phyloP scores from a whole-genome alignment of 192 early-diverging fungal genomes.

The Coemansia sp. region DNA sequence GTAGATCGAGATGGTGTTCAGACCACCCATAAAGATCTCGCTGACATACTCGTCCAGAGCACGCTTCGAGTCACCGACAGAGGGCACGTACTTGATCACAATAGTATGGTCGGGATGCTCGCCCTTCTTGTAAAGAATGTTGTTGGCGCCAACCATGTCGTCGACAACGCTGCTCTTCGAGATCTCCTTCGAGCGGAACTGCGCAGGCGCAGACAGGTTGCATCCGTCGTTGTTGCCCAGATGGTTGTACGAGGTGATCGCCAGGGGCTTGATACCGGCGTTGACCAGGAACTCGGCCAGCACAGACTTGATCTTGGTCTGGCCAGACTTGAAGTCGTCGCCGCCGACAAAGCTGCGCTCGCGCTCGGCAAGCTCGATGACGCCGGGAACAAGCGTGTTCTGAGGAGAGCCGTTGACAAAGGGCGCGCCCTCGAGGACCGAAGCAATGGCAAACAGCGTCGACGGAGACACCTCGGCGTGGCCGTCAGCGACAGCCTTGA shows the following conservation, averaged over 20 bases:
- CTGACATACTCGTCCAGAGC: slow-evolving; percentile 97
- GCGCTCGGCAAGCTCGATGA: slow-evolving; percentile 83
- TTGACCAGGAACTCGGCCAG: slow-evolving; percentile 98
- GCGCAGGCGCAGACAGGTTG: slow-evolving; percentile 94
- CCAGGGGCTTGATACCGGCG: slow-evolving; percentile 96
- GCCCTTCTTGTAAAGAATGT: slow-evolving; percentile 81
- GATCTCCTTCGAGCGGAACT: slow-evolving; percentile 99
- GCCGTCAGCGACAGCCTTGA: slow-evolving; percentile 73
- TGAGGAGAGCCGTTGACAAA: slow-evolving; percentile 99
- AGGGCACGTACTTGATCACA: slow-evolving; percentile 98
- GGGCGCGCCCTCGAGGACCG: slow-evolving; percentile 90
- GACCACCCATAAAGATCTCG: slow-evolving; percentile 99
- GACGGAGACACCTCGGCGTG: slow-evolving; percentile 94
- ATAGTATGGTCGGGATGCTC: slow-evolving; percentile 83
- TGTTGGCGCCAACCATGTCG: slow-evolving; percentile 97
- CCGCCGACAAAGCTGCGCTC: slow-evolving; percentile 91
- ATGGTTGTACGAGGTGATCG: slow-evolving; percentile 97
- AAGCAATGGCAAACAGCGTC: slow-evolving; percentile 93
- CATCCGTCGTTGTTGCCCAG: slow-evolving; percentile 99
- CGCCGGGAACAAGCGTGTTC: slow-evolving; percentile 99
- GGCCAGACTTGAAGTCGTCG: slow-evolving; percentile 99
- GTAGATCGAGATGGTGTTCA: slow-evolving; percentile 95
- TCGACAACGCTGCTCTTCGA: slow-evolving; percentile 98
- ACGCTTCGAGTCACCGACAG: slow-evolving; percentile 96
- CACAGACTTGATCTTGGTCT: slow-evolving; percentile 99